Evolutionary conservation across 495 filamentous ascomycete genomes (phyloP).

Genomic region (Wilcoxina mikolae): DNA sequence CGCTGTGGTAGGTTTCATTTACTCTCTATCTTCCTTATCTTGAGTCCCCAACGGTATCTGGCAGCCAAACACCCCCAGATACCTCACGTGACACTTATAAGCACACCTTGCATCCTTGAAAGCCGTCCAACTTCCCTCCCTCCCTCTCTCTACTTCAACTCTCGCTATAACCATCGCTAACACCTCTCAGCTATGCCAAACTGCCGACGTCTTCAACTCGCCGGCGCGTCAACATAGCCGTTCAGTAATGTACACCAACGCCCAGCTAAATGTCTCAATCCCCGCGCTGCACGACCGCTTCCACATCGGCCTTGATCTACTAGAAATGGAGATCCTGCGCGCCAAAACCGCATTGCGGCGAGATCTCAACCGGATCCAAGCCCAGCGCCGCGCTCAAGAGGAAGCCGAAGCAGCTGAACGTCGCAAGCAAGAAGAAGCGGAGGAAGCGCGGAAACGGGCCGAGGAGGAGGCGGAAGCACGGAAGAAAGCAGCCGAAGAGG

Average conservation of each 20-base stretch:
- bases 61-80: too few relatives aligned
- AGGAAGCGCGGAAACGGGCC: not conserved
- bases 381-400: constrained; percentile 3
- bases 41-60: too few relatives aligned
- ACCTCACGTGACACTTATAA: too few relatives aligned
- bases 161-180: not conserved
- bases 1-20: constrained; percentile 16
- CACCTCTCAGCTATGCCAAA: constrained; percentile 20
- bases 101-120: too few relatives aligned
- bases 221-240: constrained; percentile 17
- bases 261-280: constrained; percentile 14
- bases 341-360: constrained; percentile 19
- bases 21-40: not conserved
- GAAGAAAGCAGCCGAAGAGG: not conserved
- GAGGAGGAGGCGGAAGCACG: not conserved
- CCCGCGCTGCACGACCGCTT: constrained; percentile 21
- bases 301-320: constrained; percentile 23
- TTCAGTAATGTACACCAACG: constrained; percentile 22
- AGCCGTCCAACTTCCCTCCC: not conserved
- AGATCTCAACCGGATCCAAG: constrained; percentile 12
- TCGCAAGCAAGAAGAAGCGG: not conserved
- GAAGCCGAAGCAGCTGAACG: constrained; percentile 14
- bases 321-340: constrained; percentile 22
- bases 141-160: not conserved
- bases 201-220: constrained; percentile 24